Base-by-base conservation (phyloP, 2,329 filamentous ascomycete genomes). In the Alternaria atra region DNA sequence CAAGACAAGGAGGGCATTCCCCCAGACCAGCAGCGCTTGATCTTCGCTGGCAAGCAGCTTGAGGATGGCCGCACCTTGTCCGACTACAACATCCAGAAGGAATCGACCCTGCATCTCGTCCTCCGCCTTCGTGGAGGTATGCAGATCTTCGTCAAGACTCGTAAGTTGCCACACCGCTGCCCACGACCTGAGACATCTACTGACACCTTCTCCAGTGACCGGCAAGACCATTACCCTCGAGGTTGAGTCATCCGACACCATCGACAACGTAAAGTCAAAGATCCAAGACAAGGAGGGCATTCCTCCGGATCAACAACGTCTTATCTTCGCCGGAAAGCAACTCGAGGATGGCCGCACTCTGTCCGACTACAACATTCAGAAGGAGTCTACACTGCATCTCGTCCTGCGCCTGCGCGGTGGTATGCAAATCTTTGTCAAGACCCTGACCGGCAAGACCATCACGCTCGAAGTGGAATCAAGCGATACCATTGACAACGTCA, bases 1-100 rank as follows among this genome's bases (percentile, higher is more conserved):
- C 94, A 97, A 81, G 94, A 97, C 78, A 97, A 97, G 88, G 94
- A 97, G 81, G 94, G 94, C 47, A 97, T 97, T 60, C 94, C 94
- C 44, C 94, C 94, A 6, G 94, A 97, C 79, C 94, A 98, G 82
- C 94, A 98, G 85, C 94, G 94, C 73, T 81, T 98, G 74, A 97
- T 97, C 80, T 98, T 97, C 73, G 94, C 94, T 44, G 94, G 94
- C 67, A 97, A 97, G 87, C 94, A 97, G 80, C 90, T 97, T 4
- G 94, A 98, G 81, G 94, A 98, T 73, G 94, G 94, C 65, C 93
- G 94, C 61, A 97, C 93, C 48, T 84, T 97, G 1, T 90, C 88
- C 70, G 93, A 97, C 79, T 97, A 97, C 88, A 97, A 97, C 83
- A 97, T 97, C 53, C 93, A 97, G 82, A 97, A 97, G 80, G 80